Base-by-base conservation (phyloP, 2,329 filamentous ascomycete genomes). In the Colletotrichum orchidophilum region DNA sequence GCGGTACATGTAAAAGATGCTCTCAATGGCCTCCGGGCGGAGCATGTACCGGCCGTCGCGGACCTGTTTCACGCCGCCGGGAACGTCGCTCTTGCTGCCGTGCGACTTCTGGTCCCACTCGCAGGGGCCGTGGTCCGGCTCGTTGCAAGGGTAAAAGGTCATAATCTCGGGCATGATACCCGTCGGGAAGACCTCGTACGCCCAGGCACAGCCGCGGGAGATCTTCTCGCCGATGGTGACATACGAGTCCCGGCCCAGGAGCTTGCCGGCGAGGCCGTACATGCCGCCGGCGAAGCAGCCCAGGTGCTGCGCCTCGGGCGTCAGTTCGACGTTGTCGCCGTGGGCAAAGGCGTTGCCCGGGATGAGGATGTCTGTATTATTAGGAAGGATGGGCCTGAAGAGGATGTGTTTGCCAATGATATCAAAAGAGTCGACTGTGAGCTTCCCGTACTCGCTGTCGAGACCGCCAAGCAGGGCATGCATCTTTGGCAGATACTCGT, bases 221-320 rank as follows among this genome's bases (percentile, higher is more conserved):
- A 89, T 81, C 53, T 83, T 83, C 9, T 81, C 80, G n/a, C 82
- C 87, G 18, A 85, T 76, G 54, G 82, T 79, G 63, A 89, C 78
- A 72, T 87, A 82, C 75, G 87, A 83, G 3, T 80, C 77, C 21
- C 82, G 80, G 24, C 83, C 76, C 68, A 92, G 88, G 27, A 92
- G 81, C 64, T 85, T 88, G 0, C 90, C 87, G 5, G 87, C 90
- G 21, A 93, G 85, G 1, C 85, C 90, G 39, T 92, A 87, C 83
- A 91, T 89, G 15, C 90, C 91, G 5, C 91, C 91, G 1, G 87
- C 83, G 76, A 92, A 93, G 78, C 91, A 93, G 4, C 86, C 85
- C 3, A 92, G 80, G 78, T 93, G 91, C 59, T 89, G 88, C 21
- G 78, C 79, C 72, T 84, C 80, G 5, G 82, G 76, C 13, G 76